These are phyloP conservation scores for Berkeleyomyces basicola DNA, from an alignment of 2,329 filamentous ascomycete species.

Conservation along the genomic window DNA sequence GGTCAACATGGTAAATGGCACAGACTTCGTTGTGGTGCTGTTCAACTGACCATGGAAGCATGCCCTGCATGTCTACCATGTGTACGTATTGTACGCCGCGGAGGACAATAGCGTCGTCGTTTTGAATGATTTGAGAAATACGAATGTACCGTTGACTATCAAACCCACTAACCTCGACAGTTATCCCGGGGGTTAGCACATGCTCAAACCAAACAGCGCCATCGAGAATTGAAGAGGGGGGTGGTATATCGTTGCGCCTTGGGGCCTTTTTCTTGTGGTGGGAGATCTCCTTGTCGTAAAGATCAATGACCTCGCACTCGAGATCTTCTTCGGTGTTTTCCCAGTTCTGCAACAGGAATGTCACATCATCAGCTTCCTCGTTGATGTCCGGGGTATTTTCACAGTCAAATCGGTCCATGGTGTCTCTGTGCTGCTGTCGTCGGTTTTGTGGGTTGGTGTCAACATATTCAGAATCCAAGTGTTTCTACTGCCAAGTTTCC, in stretches of 20 bases:
- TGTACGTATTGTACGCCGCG: constrained; percentile 26
- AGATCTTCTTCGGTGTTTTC: constrained; percentile 9
- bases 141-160: constrained; percentile 12
- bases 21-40: constrained; percentile 28
- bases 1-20: constrained; percentile 25
- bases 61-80: constrained; percentile 21
- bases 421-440: not conserved
- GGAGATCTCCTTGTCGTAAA: constrained; percentile 19
- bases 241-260: constrained; percentile 1
- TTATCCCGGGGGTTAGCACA: not conserved
- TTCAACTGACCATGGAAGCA: constrained; percentile 19
- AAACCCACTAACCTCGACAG: constrained; percentile 10
- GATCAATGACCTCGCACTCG: constrained; percentile 21
- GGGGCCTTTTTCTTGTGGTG: not conserved
- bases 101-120: constrained; percentile 15
- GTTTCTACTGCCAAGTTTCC: too few species aligned
- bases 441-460: not conserved
- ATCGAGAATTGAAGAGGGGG: not conserved
- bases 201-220: not conserved
- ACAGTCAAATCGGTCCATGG: not conserved
- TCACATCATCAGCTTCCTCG: constrained; percentile 3
- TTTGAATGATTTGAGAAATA: constrained; percentile 26
- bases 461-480: not conserved
- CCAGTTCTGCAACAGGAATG: constrained; percentile 5
- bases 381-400: not conserved